Evolutionary conservation across 1,284 basidiomycete genomes (phyloP).

Genomic region (Ganoderma lingzhi): DNA sequence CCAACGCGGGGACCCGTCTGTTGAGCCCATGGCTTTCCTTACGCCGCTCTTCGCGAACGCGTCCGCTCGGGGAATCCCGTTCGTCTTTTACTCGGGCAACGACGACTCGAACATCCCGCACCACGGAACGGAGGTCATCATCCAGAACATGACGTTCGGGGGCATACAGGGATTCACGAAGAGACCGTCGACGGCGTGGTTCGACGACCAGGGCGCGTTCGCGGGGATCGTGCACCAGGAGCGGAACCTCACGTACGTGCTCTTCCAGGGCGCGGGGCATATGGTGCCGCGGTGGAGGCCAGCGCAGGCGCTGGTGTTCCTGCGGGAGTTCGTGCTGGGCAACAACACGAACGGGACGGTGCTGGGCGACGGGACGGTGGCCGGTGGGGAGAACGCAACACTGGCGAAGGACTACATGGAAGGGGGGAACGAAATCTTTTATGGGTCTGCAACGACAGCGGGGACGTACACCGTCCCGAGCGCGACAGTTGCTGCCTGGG

Average conservation of each 20-base stretch:
- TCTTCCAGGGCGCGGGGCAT: conserved; percentile 42
- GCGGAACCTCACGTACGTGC: conserved; percentile 42
- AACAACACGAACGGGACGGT: conserved; percentile 42
- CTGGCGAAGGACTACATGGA: conserved; percentile 53
- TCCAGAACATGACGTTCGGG: conserved; percentile 54
- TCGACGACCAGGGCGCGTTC: conserved; percentile 39
- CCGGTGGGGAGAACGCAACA: conserved; percentile 60
- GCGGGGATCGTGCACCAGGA: conserved; percentile 46
- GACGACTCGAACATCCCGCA: conserved; percentile 40
- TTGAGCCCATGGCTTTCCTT: conserved; percentile 41
- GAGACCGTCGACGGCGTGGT: conserved; percentile 65
- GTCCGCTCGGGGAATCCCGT: conserved; percentile 35
- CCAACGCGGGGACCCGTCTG: conserved; percentile 52
- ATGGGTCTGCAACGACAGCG: conserved; percentile 30
- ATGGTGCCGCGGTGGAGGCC: conserved; percentile 42
- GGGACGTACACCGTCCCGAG: conserved; percentile 37
- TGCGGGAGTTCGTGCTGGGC: conserved; percentile 44
- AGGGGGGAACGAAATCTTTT: conserved; percentile 40
- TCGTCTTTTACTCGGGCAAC: conserved; percentile 44
- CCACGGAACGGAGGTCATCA: conserved; percentile 59
- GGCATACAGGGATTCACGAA: conserved; percentile 72
- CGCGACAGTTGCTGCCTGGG: conserved; percentile 63
- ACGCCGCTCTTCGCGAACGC: conserved; percentile 40
- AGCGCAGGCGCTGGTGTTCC: conserved; percentile 42
- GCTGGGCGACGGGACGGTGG: conserved; percentile 17